Evolutionary conservation across 192 early-diverging fungal genomes (phyloP), one percentile per base, ranked within the genome.

Genomic region (Backusella psychrophila): DNA sequence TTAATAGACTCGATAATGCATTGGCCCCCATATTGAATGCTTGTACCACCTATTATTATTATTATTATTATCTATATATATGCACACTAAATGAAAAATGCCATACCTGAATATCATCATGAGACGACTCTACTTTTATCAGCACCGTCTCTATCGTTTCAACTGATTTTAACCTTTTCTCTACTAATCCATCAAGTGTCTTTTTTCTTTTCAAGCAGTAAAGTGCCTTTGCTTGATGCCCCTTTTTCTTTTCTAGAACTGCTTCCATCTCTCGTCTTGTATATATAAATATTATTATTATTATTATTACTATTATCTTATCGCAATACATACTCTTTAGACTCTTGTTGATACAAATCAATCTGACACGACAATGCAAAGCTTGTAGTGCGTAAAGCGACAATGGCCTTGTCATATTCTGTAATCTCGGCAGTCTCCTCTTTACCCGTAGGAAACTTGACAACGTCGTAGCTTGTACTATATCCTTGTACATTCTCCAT

Each of bases 111-210:
- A 85, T 65, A 77, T 93, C 88, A 6, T 85, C 85, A 66, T 91
- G 87, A 5, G 91, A 89, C 4, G 79, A 75, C 73, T 91, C 86
- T 53, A 93, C 91, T 69, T 88, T 89, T 34, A 87, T 75, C 21
- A 93, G 69, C 36, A 93, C 89, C 2, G 78, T 77, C 19, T 90
- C 89, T 46, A 93, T 83, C 0, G 88, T 88, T 29, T 90, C 86
- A 9, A 91, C 74, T 29, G 88, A 90, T 4, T 74, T 72, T 15
- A 92, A 41, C 6, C 91, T 83, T 66, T 89, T 90, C 31, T 86
- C 83, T 21, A 93, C 52, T n/a, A 93, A 73, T n/a, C 79, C 66
- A 21, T 86, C 83, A 14, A 91, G 68, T 17, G 79, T 53, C 46
- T 87, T 89, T 73, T 86, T 89, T 73, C 86, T 85, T 31, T 83